Base-by-base conservation (phyloP, 2,329 filamentous ascomycete genomes). In the Bipolaris zeicola region DNA sequence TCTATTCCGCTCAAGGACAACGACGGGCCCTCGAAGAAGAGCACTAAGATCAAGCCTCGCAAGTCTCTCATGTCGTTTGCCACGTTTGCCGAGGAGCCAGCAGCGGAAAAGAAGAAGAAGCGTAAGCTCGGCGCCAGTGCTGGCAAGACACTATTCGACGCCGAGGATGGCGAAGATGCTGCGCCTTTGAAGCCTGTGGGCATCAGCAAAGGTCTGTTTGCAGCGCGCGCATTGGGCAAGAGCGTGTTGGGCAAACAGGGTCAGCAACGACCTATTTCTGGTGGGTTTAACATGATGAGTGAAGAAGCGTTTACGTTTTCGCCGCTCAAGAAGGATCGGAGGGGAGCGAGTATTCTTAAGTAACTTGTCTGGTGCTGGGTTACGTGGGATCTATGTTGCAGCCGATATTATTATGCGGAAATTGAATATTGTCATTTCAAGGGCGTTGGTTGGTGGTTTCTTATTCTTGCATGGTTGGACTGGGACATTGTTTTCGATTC, bases 81-180 rank as follows among this genome's bases (percentile, higher is more conserved):
- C 1, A 66, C 73, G n/a, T 78, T 78, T 60, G 71, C 64, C 49
- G 72, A 74, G 14, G 76, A 75, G 52, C 70, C 70, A 6, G 78
- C 76, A 18, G 69, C 71, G 4, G 74, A 76, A 51, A 74, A 74
- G 63, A 74, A 73, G 60, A 73, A 89, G 81, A 92, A 89, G 80
- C 85, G 89, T 60, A 93, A 91, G 76, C 77, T 91, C 5, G 80
- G 90, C 1, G 86, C 87, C 3, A 79, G 59, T 24, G 59, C 83
- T 45, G 85, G 86, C 61, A 82, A 79, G 64, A 90, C 86, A 3
- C 72, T 95, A 5, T 91, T 94, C 65, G 88, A 89, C 56, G 55
- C 59, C 14, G 66, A 66, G 7, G 74, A 70, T 13, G 67, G 63
- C 22, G 75, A 77, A n/a, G 71, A 68, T 24, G 70, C 44, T 13